Evolutionary conservation across 2,329 filamentous ascomycete species (phyloP), one percentile per base, ranked within the genome.

Genomic region (Escovopsis sp.): DNA sequence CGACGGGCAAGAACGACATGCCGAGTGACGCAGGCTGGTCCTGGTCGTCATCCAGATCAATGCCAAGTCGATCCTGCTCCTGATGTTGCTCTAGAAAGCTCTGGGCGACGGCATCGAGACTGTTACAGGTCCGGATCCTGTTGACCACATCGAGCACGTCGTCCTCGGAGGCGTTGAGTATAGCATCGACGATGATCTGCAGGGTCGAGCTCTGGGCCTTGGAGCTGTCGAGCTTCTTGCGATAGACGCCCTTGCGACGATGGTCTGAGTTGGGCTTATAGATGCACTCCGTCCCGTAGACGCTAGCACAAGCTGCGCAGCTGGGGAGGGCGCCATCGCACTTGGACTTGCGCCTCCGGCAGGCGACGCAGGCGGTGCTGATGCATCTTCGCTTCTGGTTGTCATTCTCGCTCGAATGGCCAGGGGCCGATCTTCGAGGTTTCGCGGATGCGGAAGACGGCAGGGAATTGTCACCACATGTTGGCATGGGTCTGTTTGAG

Each of bases 211-310:
- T 86, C 47, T 79, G 79, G 16, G 87, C 88, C 64, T 93, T 93
- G 58, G 89, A 72, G 55, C 76, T 85, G 59, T 94, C 88, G 20
- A 83, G 77, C 60, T 94, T 91, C 62, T 94, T 87, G 55, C 89
- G 88, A 61, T 96, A 96, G 39, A 96, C 91, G 45, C 91, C 91
- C 60, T 96, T 96, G 39, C 91, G 81, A 39, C 91, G 82, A 59
- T 95, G 88, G 59, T 98, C 91, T 44, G 88, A 94, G 57, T 88
- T 93, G 4, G 88, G 89, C 57, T 96, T 89, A 68, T 96, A 96
- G 49, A 95, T 72, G 59, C 91, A 95, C 64, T 84, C 78, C 46
- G 84, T 91, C 46, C 78, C 76, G 57, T 98, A 96, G 42, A 96
- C 89, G 51, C 87, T 94, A 47, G 84, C 79, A 62, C 91, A 98